Evolutionary conservation across 208 protist genomes (phyloP).

Genomic region (Phytomonas sp.): DNA sequence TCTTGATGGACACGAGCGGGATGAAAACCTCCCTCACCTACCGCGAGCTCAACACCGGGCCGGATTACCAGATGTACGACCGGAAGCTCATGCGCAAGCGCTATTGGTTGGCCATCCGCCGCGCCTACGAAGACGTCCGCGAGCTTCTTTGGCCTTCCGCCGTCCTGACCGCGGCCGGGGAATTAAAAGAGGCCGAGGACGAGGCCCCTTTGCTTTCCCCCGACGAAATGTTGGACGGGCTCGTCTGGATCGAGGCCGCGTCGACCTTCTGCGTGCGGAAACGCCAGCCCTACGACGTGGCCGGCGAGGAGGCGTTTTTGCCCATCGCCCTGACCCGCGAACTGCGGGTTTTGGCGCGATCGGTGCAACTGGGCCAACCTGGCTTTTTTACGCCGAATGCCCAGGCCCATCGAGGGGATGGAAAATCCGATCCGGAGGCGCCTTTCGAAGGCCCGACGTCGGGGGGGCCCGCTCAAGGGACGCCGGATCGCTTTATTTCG

Average conservation of each 20-base stretch:
- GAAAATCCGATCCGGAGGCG: too few species aligned
- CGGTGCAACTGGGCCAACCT: constrained; percentile 9
- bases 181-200: too few species aligned
- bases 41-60: constrained; percentile 71
- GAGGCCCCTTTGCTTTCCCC: constrained; percentile 22
- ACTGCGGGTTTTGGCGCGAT: constrained; percentile 38
- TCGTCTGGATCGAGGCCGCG: constrained; percentile 73
- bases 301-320: constrained; percentile 30
- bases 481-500: constrained; percentile 42
- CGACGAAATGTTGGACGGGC: constrained; percentile 56
- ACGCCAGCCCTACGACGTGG: constrained; percentile 48
- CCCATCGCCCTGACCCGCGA: constrained; percentile 52
- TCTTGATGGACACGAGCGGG: constrained; percentile 76
- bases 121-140: constrained; percentile 61
- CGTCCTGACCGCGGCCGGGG: constrained; percentile 10
- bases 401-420: too few species aligned
- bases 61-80: constrained; percentile 83
- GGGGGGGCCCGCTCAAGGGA: background rate
- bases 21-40: constrained; percentile 67
- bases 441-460: background rate
- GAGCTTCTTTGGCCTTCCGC: constrained; percentile 65
- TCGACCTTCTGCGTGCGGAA: constrained; percentile 75
- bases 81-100: constrained; percentile 55
- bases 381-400: too few species aligned
- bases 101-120: constrained; percentile 72